Conservation (phyloP, 2,329 filamentous ascomycete genomes). For the Neopestalotiopsis clavispora region DNA sequence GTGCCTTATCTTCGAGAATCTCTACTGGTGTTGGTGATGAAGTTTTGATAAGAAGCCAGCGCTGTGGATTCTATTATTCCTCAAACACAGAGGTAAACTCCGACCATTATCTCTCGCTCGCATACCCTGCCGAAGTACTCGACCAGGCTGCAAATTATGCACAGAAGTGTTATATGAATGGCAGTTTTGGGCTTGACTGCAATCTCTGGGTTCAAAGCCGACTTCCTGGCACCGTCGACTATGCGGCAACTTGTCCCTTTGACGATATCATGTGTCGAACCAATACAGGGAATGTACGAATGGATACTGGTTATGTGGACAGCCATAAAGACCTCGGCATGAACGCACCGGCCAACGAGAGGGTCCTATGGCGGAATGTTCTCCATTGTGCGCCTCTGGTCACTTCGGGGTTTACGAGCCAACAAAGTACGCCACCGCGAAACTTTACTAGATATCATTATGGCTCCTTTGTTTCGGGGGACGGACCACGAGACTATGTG, state of each 20-base stretch:
- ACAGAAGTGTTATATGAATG: conserved; percentile 21
- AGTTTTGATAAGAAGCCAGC: conserved; percentile 21
- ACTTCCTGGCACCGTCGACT: not conserved
- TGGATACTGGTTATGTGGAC: conserved; percentile 23
- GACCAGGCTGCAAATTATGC: conserved; percentile 23
- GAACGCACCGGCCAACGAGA: conserved; percentile 18
- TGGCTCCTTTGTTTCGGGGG: not conserved
- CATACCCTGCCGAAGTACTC: not conserved
- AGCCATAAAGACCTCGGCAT: conserved; percentile 23
- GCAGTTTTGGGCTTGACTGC: not conserved
- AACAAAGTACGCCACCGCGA: not conserved
- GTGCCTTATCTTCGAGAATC: conserved; percentile 24
- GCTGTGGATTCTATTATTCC: conserved; percentile 16
- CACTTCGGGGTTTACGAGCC: not conserved
- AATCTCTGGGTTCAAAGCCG: not conserved
- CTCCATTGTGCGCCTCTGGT: conserved; percentile 23
- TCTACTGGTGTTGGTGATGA: conserved; percentile 21
- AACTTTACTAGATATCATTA: conserved; percentile 14
- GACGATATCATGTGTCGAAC: conserved; percentile 17
- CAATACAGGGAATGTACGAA: conserved; percentile 8
- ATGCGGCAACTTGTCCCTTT: conserved; percentile 22
- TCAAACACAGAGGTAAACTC: not conserved
- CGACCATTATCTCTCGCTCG: not conserved
- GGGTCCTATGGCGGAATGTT: conserved; percentile 18
- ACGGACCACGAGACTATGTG: not conserved